Conservation (phyloP, 129 eudicot genomes). For the Helianthus tuberosus region DNA sequence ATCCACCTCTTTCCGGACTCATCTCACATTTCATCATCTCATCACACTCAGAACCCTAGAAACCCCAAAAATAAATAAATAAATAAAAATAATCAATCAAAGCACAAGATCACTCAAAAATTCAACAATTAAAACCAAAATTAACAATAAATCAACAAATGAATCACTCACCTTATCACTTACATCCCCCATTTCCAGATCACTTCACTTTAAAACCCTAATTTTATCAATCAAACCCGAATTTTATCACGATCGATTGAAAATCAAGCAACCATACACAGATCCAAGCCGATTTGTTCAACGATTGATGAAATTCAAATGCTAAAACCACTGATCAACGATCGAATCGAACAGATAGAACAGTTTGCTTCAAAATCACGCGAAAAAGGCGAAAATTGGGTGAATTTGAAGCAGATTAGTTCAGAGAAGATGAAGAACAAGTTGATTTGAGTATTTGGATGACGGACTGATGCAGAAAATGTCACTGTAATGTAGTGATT, state of each 20-base stretch:
- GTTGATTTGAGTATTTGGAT: too few species aligned
- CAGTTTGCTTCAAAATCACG: neutral
- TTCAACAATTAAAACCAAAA: neutral
- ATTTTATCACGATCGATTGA: slow-evolving; percentile 11
- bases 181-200: slow-evolving; percentile 62
- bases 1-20: slow-evolving; percentile 51
- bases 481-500: neutral
- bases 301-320: neutral
- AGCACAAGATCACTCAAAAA: slow-evolving; percentile 1
- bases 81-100: neutral
- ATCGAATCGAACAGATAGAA: neutral
- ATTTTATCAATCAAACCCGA: neutral
- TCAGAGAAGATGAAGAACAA: neutral
- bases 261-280: neutral
- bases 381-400: neutral
- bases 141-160: neutral
- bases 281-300: neutral
- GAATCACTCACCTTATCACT: slow-evolving; percentile 76
- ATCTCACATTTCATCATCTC: slow-evolving; percentile 51
- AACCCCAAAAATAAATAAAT: neutral
- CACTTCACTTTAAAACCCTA: slow-evolving; percentile 13
- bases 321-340: neutral
- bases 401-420: neutral
- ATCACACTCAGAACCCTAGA: slow-evolving; percentile 65
- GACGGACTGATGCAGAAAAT: neutral